Conservation (phyloP, 2,329 filamentous ascomycete genomes). For the Periconia sp. region DNA sequence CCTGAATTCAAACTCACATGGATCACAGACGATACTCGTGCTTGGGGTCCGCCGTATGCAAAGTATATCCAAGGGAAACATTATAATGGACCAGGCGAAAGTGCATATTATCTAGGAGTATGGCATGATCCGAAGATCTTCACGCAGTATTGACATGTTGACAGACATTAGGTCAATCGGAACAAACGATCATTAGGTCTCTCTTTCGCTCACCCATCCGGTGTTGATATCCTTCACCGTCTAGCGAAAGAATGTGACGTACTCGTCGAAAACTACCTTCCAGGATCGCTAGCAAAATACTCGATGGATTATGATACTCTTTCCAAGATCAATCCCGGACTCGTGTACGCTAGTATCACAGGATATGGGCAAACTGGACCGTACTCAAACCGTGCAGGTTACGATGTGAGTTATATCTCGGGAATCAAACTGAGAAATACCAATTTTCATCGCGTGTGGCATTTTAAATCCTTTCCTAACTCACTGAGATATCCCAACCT, state of each 20-base stretch:
- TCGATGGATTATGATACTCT: constrained; percentile 83
- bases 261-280: constrained; percentile 95
- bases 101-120: constrained; percentile 91
- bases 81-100: constrained; percentile 75
- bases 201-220: constrained; percentile 83
- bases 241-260: constrained; percentile 85
- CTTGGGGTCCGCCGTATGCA: constrained; percentile 95
- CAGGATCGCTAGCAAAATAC: constrained; percentile 87
- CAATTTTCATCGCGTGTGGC: no score
- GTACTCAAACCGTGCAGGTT: constrained; percentile 82
- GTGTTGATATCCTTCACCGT: constrained; percentile 83
- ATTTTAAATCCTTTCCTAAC: no score
- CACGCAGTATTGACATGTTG: not conserved
- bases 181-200: constrained; percentile 95
- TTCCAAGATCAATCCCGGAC: constrained; percentile 74
- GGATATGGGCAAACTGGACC: constrained; percentile 96
- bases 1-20: not conserved
- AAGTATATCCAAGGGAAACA: constrained; percentile 64
- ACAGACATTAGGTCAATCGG: constrained; percentile 71
- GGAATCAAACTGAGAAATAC: no score
- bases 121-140: constrained; percentile 19
- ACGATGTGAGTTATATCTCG: constrained; percentile 66
- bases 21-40: constrained; percentile 83
- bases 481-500: no score
- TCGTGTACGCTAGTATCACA: constrained; percentile 96